phyloP scores from a whole-genome alignment of 2,329 filamentous ascomycete genomes.

The Cryphonectria naterciae region DNA sequence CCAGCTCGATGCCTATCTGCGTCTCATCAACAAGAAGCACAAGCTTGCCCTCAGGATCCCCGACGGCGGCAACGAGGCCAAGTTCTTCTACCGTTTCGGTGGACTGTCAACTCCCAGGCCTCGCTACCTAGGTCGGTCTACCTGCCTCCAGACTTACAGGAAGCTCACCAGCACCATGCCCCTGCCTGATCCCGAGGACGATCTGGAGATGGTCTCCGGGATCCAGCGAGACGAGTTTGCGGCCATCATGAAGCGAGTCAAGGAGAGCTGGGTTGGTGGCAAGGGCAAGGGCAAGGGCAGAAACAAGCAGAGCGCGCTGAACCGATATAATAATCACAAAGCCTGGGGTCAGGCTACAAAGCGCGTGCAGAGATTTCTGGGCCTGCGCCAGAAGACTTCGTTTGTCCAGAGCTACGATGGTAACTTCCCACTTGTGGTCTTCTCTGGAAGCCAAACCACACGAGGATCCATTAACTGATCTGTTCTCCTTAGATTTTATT shows the following conservation, averaged over 20 bases:
- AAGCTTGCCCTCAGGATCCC: conserved; percentile 62
- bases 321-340: conserved; percentile 54
- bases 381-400: conserved; percentile 54
- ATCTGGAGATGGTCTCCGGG: conserved; percentile 39
- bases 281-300: conserved; percentile 39
- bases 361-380: conserved; percentile 71
- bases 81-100: conserved; percentile 66
- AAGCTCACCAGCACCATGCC: conserved; percentile 40
- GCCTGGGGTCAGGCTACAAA: conserved; percentile 60
- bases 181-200: conserved; percentile 42
- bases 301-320: conserved; percentile 52
- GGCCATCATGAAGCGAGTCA: conserved; percentile 47
- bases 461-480: neutral
- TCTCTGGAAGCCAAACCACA: neutral
- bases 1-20: conserved; percentile 69
- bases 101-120: conserved; percentile 65
- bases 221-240: conserved; percentile 45
- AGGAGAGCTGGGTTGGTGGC: conserved; percentile 21
- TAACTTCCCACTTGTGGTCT: neutral
- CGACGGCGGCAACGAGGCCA: conserved; percentile 49
- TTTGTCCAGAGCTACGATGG: conserved; percentile 11
- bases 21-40: conserved; percentile 65
- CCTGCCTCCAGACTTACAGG: conserved; percentile 43
- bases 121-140: conserved; percentile 66
- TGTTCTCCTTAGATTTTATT: neutral